A percentile compares a stretch with the other conserved stretches of the same genome.
Conservation (phyloP, 768 basidiomycete genomes). For the Leccinellum luteum region DNA sequence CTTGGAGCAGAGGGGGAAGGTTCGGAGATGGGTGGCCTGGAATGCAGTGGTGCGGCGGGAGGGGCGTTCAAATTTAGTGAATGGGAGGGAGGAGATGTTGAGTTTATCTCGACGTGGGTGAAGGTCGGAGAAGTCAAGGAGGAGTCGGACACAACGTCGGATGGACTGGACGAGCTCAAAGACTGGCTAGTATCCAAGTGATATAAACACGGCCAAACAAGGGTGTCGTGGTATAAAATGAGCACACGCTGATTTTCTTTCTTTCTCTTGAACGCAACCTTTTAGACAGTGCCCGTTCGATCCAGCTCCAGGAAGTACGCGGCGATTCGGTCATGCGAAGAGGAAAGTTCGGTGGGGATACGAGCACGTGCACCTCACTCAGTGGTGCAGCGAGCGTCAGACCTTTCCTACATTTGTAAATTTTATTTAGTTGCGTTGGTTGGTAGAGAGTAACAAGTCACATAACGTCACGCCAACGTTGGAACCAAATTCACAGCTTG, state of each 20-base stretch:
- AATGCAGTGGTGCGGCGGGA: constrained; percentile 54
- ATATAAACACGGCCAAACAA: constrained; percentile 34
- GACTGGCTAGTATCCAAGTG: constrained; percentile 45
- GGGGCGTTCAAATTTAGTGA: constrained; percentile 68
- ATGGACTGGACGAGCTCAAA: constrained; percentile 42
- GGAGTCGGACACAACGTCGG: constrained; percentile 28
- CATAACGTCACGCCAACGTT: constrained; percentile 19
- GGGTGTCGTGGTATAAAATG: constrained; percentile 12
- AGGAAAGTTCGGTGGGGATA: constrained; percentile 53
- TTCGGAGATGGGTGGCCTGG: constrained; percentile 70
- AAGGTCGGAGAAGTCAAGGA: constrained; percentile 22
- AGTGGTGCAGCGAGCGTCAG: constrained; percentile 62
- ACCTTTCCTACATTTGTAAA: constrained; percentile 60
- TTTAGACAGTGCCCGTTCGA: constrained; percentile 72
- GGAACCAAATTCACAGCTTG: constrained; percentile 6
- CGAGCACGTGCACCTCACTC: constrained; percentile 52
- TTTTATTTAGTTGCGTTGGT: background rate
- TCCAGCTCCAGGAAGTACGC: constrained; percentile 41
- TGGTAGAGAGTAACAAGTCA: constrained; percentile 18
- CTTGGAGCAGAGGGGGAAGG: constrained; percentile 67
- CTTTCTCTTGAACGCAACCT: constrained; percentile 46
- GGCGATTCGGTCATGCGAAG: constrained; percentile 74
- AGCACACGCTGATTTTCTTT: background rate
- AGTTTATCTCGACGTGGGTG: constrained; percentile 61
- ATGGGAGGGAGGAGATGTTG: constrained; percentile 84